A percentile compares a stretch with the other conserved stretches of the same genome.
phyloP scores from a whole-genome alignment of 331 rosid species.

The Pyrus hybrid region DNA sequence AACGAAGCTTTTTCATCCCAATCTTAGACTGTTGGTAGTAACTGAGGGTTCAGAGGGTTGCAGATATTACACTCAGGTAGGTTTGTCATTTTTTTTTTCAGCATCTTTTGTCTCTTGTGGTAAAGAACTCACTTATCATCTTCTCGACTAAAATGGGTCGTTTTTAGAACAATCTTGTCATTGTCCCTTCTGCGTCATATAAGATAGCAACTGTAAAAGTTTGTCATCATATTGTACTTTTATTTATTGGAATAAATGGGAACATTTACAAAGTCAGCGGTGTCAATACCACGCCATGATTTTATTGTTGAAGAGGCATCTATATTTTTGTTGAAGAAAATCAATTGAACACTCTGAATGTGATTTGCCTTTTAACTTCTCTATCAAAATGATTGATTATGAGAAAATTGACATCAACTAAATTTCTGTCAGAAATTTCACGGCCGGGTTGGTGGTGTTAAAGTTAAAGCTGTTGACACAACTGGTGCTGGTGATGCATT shows the following conservation, averaged over 20 bases:
- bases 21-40: conserved; percentile 72
- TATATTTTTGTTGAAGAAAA: neutral
- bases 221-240: neutral
- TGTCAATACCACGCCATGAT: neutral
- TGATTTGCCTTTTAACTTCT: neutral
- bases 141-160: neutral
- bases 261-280: neutral
- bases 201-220: neutral
- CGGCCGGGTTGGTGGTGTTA: conserved; percentile 69
- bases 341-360: neutral
- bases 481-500: conserved; percentile 97
- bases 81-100: neutral
- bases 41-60: conserved; percentile 92
- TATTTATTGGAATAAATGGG: neutral
- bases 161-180: neutral
- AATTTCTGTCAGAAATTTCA: conserved; percentile 46
- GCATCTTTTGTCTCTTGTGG: neutral
- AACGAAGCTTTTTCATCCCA: conserved; percentile 68
- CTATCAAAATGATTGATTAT: neutral
- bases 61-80: conserved; percentile 83
- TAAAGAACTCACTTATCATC: neutral
- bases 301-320: neutral
- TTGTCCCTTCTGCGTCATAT: neutral
- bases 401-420: neutral
- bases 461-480: conserved; percentile 68